A percentile compares a stretch with the other conserved stretches of the same genome.
These are phyloP conservation scores for Waltergamsia citrina DNA, from an alignment of 2,329 filamentous ascomycete genomes.

Conservation along the genomic window DNA sequence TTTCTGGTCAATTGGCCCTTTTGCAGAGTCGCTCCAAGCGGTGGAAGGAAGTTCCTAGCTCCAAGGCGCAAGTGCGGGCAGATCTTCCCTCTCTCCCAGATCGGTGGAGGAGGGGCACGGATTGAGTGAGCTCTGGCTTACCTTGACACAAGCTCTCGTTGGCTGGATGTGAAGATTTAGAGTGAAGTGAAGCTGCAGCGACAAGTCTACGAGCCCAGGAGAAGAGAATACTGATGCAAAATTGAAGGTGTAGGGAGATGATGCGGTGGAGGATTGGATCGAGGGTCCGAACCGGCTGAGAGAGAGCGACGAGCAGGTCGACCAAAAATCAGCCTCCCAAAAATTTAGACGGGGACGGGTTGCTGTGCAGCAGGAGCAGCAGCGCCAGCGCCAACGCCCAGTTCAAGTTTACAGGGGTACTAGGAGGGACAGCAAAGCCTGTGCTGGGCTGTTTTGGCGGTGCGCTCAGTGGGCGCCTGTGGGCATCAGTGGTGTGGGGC, in stretches of 20 bases:
- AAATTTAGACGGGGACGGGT: neutral
- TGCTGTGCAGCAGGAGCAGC: neutral
- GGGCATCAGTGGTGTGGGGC: too few relatives aligned
- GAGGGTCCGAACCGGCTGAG: conserved; percentile 1
- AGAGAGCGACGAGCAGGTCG: neutral
- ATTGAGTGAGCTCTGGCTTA: conserved; percentile 4
- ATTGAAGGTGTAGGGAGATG: conserved; percentile 1
- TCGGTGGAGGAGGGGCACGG: too few relatives aligned
- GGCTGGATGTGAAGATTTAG: neutral
- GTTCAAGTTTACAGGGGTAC: too few relatives aligned
- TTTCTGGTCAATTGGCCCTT: neutral
- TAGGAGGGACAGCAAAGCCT: too few relatives aligned
- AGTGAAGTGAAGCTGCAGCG: neutral
- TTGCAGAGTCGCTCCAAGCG: neutral
- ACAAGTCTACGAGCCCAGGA: neutral
- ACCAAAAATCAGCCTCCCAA: neutral
- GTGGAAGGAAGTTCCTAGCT: too few relatives aligned
- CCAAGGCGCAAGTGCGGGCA: too few relatives aligned
- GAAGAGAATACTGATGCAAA: conserved; percentile 1
- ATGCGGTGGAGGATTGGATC: conserved; percentile 3
- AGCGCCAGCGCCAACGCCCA: too few relatives aligned
- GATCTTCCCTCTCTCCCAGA: too few relatives aligned
- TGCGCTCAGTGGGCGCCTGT: too few relatives aligned
- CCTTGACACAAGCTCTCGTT: conserved; percentile 4
- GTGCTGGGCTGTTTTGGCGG: too few relatives aligned